Evolutionary conservation across 345 rosid genomes (phyloP).

Genomic region (Aquilaria yunnanensis): DNA sequence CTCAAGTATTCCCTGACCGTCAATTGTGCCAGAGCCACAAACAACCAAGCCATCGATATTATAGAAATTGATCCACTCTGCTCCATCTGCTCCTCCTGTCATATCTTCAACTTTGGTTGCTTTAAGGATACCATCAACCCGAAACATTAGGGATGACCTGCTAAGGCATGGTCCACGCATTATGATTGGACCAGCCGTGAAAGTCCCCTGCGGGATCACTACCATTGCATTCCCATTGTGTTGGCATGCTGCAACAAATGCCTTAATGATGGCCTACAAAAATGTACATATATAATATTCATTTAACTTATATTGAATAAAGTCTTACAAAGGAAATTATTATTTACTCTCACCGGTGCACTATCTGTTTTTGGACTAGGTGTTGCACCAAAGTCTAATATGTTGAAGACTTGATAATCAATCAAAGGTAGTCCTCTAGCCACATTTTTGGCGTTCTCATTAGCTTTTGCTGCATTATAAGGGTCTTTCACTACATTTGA

Average conservation of each 20-base stretch:
- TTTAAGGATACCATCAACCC: slow-evolving; percentile 30
- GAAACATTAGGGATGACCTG: slow-evolving; percentile 24
- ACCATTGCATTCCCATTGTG: slow-evolving; percentile 29
- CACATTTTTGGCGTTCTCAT: not conserved
- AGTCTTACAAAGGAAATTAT: too few species aligned
- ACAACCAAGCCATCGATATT: slow-evolving; percentile 32
- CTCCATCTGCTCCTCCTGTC: slow-evolving; percentile 16
- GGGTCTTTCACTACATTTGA: too few species aligned
- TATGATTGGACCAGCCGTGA: slow-evolving; percentile 22
- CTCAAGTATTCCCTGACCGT: slow-evolving; percentile 52
- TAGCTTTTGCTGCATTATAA: not conserved
- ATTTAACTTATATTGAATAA: not conserved
- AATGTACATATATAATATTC: not conserved
- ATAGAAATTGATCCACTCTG: slow-evolving; percentile 49
- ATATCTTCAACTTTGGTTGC: slow-evolving; percentile 10
- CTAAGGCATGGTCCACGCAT: slow-evolving; percentile 41
- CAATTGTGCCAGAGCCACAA: slow-evolving; percentile 50
- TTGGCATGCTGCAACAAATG: slow-evolving; percentile 32
- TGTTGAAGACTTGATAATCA: slow-evolving; percentile 1
- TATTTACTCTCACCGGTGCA: not conserved
- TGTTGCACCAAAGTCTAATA: slow-evolving; percentile 13
- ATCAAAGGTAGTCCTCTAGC: not conserved
- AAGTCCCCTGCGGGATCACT: slow-evolving; percentile 33
- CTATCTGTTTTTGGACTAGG: slow-evolving; percentile 8
- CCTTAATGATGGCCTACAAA: slow-evolving; percentile 25